Base-by-base conservation (phyloP, 2,329 filamentous ascomycete species). In the Trichoderma atroviride region DNA sequence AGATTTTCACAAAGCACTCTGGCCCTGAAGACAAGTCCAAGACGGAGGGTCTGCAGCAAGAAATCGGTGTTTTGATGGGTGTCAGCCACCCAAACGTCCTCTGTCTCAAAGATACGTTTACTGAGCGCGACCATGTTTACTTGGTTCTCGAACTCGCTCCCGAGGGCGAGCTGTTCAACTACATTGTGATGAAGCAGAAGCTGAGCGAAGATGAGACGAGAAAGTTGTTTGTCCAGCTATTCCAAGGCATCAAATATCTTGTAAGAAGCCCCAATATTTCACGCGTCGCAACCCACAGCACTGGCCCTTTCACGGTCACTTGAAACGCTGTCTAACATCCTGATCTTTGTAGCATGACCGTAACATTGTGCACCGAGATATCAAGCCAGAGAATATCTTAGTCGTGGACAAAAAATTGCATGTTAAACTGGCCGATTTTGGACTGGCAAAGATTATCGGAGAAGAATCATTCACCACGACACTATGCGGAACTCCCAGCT, bases 401-500 rank as follows among this genome's bases (percentile, higher is more conserved):
- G 83, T 99, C 43, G 89, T 91, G 5, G 93, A 97, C 80, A 93
- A 93, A 76, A 86, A 96, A 40, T 82, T 97, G 33, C 90, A 90
- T 70, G 91, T 97, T 72, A 99, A 99, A 81, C 83, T 99, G 71
- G 96, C 94, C 24, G 96, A 99, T 80, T 99, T 99, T 80, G 96
- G 96, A 57, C 86, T 99, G 47, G 95, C 96, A 53, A 99, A 99
- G 82, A 98, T 99, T 73, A 97, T 99, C 73, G 96, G 96, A 72
- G 96, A 99, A 79, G 94, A 97, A 78, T 97, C 95, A 0, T 99
- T 99, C 78, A 98, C 96, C 1, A 97, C 94, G 0, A 98, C 96
- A 0, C 83, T 99, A 72, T 96, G 96, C 78, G 96, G 96, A 72
- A 99, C 96, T n/a, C 96, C 95, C 6, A 96, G 92, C 79, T 97